Conservation (phyloP, 768 basidiomycete species). For the Cantharellus anzutake region DNA sequence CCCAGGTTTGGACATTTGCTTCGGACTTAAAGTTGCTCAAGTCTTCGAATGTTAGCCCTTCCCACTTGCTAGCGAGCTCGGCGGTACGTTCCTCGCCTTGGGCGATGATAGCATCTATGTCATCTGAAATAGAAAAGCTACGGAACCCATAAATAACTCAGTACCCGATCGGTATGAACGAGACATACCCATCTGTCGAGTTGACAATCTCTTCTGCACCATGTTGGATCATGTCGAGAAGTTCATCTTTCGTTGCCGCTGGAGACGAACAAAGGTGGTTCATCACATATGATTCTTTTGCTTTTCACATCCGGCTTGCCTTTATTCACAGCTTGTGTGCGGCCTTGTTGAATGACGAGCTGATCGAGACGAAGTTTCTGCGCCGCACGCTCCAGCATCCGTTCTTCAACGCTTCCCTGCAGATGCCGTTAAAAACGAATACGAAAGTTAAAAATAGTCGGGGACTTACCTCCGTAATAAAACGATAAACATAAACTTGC, state of each 20-base stretch:
- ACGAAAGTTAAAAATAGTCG: neutral
- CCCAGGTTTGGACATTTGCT: slow-evolving; percentile 79
- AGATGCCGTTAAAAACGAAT: neutral
- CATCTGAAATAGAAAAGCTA: slow-evolving; percentile 63
- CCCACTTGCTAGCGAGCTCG: slow-evolving; percentile 82
- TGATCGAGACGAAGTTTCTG: slow-evolving; percentile 92
- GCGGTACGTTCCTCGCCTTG: slow-evolving; percentile 80
- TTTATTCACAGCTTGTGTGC: slow-evolving; percentile 56
- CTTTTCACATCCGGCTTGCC: slow-evolving; percentile 22
- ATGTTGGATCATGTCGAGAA: slow-evolving; percentile 95
- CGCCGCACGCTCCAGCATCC: slow-evolving; percentile 85
- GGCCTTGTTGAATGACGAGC: slow-evolving; percentile 90
- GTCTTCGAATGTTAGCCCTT: slow-evolving; percentile 82
- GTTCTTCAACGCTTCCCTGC: slow-evolving; percentile 77
- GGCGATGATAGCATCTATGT: slow-evolving; percentile 86
- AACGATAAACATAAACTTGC: slow-evolving; percentile 94
- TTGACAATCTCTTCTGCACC: slow-evolving; percentile 96
- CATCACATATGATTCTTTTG: neutral
- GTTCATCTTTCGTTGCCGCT: slow-evolving; percentile 89
- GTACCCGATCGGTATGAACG: neutral
- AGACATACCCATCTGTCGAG: slow-evolving; percentile 39
- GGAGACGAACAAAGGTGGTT: neutral
- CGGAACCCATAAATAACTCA: neutral
- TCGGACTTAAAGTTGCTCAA: slow-evolving; percentile 95
- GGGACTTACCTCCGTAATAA: slow-evolving; percentile 52